Evolutionary conservation across 2,329 filamentous ascomycete genomes (phyloP).

Genomic region (Rhynchosporium agropyri): DNA sequence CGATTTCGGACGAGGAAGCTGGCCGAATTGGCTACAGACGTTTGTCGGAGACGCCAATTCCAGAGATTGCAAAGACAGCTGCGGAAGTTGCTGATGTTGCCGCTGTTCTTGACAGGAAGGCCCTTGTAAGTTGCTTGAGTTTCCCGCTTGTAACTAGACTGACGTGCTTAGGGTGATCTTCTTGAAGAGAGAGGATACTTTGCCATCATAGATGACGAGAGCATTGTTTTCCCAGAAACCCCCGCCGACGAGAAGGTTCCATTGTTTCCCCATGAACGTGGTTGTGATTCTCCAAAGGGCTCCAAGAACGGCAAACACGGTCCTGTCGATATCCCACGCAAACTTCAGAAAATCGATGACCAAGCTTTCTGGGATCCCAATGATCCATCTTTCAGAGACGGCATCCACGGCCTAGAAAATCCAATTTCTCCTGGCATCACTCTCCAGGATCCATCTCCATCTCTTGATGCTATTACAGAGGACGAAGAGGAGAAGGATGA

Average conservation of each 20-base stretch:
- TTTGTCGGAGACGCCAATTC: conserved; percentile 46
- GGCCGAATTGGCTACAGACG: conserved; percentile 43
- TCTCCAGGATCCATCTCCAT: conserved; percentile 29
- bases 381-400: conserved; percentile 36
- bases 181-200: conserved; percentile 14
- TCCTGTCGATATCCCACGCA: conserved; percentile 7
- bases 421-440: conserved; percentile 1
- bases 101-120: conserved; percentile 37
- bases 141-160: neutral
- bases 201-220: conserved; percentile 17
- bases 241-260: conserved; percentile 39
- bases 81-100: conserved; percentile 51
- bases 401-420: conserved; percentile 14
- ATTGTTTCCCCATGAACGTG: conserved; percentile 39
- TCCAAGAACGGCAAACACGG: conserved; percentile 13
- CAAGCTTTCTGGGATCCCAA: conserved; percentile 33
- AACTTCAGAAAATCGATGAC: conserved; percentile 8
- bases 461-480: conserved; percentile 35
- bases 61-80: conserved; percentile 48
- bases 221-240: conserved; percentile 25
- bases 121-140: conserved; percentile 3
- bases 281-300: conserved; percentile 16
- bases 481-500: conserved; percentile 27
- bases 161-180: conserved; percentile 13
- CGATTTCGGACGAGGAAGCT: conserved; percentile 42